Percentiles rank a stretch among this genome's conserved stretches.
phyloP scores from a whole-genome alignment of 2,329 filamentous ascomycete genomes.

The Claviceps lovelessii region DNA sequence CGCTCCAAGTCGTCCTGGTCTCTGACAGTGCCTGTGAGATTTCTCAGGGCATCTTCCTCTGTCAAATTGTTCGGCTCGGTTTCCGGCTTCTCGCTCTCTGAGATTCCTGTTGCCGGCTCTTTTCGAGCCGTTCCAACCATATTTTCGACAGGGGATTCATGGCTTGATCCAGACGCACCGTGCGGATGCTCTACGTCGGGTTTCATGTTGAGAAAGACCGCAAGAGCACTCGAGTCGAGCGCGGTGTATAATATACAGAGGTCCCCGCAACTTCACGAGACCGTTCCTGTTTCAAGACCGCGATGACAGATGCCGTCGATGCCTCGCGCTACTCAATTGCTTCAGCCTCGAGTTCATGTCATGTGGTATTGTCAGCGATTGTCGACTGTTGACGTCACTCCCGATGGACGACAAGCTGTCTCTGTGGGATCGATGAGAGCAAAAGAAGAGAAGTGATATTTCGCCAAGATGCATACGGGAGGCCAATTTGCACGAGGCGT shows the following conservation, averaged over 20 bases:
- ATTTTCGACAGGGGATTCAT: slow-evolving; percentile 14
- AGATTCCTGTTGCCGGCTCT: neutral
- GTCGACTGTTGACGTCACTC: neutral
- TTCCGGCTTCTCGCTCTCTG: slow-evolving; percentile 4
- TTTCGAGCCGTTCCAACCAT: slow-evolving; percentile 20
- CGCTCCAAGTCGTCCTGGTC: slow-evolving; percentile 84
- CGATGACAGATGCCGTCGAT: neutral
- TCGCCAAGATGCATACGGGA: neutral
- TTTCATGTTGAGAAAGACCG: slow-evolving; percentile 12
- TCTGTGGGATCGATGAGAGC: neutral
- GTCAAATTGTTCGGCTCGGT: slow-evolving; percentile 25
- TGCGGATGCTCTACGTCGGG: slow-evolving; percentile 9
- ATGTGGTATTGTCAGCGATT: neutral
- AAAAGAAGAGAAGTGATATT: neutral
- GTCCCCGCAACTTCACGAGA: neutral
- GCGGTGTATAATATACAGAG: neutral
- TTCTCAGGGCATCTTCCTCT: slow-evolving; percentile 46
- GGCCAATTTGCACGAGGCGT: neutral
- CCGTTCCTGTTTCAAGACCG: neutral
- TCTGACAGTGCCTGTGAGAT: slow-evolving; percentile 54
- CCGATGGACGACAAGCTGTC: neutral
- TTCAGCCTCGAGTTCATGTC: neutral
- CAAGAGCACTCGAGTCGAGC: neutral
- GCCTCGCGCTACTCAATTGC: neutral
- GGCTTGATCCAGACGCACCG: slow-evolving; percentile 12